Conservation (phyloP, 2,329 filamentous ascomycete species). For the Botrytis tulipae region DNA sequence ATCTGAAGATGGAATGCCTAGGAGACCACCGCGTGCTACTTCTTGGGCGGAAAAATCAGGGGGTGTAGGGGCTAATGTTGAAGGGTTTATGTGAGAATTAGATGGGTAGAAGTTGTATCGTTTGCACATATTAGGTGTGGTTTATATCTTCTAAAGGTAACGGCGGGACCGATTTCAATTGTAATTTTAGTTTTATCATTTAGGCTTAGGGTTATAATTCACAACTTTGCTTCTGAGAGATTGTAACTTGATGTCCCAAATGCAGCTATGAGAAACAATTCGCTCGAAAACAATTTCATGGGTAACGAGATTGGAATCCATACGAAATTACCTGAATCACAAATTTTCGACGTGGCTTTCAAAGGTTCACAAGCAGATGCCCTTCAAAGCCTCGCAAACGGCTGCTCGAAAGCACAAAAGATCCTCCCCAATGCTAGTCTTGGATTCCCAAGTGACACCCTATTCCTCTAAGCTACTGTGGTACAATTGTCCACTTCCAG, state of each 20-base stretch:
- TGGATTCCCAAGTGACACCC: background rate
- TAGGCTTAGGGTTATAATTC: background rate
- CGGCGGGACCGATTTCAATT: background rate
- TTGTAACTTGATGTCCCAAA: background rate
- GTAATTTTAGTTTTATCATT: background rate
- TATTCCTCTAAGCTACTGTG: background rate
- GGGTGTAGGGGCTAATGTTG: background rate
- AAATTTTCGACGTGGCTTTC: accelerated
- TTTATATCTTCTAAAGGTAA: background rate
- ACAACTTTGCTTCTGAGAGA: background rate
- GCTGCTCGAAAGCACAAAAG: background rate
- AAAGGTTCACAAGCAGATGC: background rate
- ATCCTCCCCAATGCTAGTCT: background rate
- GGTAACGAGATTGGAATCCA: accelerated
- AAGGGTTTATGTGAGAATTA: background rate
- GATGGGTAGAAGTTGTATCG: background rate
- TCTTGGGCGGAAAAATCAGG: background rate
- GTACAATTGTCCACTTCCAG: background rate
- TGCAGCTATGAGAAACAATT: background rate
- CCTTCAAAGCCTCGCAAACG: background rate
- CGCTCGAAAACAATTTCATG: background rate
- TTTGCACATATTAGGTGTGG: background rate
- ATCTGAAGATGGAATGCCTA: background rate
- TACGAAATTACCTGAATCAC: background rate
- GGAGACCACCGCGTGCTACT: background rate